Evolutionary conservation across 2,329 filamentous ascomycete species (phyloP).

Genomic region (Sporothrix dimorphospora): DNA sequence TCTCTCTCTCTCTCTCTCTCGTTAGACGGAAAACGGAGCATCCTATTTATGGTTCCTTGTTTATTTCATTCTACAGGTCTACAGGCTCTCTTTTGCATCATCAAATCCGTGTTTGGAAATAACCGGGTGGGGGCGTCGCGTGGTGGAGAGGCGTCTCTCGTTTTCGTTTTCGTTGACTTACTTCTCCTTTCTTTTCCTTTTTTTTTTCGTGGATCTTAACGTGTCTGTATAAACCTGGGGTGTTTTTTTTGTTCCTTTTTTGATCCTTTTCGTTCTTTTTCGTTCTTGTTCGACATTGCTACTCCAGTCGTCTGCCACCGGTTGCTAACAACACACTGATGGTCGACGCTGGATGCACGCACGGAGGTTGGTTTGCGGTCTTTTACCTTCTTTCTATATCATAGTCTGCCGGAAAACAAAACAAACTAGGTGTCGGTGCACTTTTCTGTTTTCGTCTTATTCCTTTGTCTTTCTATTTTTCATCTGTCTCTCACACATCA

Average conservation of each 20-base stretch:
- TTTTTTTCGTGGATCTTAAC: neutral
- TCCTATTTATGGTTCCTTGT: neutral
- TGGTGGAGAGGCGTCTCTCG: neutral
- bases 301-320: neutral
- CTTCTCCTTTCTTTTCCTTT: neutral
- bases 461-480: neutral
- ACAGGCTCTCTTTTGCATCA: neutral
- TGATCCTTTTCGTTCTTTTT: neutral
- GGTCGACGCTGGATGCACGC: neutral
- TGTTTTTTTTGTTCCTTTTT: neutral
- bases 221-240: neutral
- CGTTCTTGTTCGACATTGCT: no score
- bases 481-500: neutral
- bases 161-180: neutral
- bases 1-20: neutral
- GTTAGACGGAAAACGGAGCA: neutral
- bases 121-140: neutral
- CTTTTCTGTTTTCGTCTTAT: neutral
- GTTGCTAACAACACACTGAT: neutral
- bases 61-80: neutral
- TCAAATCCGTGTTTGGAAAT: neutral
- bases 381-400: neutral
- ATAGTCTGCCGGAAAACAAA: conserved; percentile 11
- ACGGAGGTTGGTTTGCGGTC: neutral
- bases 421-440: conserved; percentile 4